phyloP scores from a whole-genome alignment of 768 basidiomycete genomes.

The Leccinum variicolor region DNA sequence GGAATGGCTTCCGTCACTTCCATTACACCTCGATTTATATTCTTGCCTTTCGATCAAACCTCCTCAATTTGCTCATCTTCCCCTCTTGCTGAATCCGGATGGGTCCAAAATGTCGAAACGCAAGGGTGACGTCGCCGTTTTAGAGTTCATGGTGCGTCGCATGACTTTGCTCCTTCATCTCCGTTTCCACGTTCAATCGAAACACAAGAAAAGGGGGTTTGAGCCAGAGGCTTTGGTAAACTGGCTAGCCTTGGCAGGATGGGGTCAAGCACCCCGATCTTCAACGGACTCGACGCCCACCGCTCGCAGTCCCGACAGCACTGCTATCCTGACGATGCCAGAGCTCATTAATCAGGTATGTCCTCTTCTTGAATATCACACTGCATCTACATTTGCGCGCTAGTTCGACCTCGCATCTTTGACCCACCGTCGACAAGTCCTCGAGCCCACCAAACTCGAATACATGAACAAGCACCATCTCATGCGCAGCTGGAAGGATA shows the following conservation, averaged over 20 bases:
- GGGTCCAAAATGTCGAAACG: conserved; percentile 95
- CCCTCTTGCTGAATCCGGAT: conserved; percentile 84
- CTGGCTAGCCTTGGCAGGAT: conserved; percentile 93
- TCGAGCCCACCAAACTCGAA: conserved; percentile 77
- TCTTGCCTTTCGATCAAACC: conserved; percentile 64
- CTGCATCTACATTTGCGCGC: neutral
- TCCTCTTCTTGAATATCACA: conserved; percentile 1
- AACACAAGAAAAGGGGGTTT: conserved; percentile 72
- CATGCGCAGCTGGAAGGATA: conserved; percentile 47
- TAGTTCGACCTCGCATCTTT: conserved; percentile 76
- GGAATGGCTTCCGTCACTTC: conserved; percentile 96
- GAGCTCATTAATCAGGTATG: conserved; percentile 65
- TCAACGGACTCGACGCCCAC: conserved; percentile 19
- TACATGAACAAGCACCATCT: conserved; percentile 90
- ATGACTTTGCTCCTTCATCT: neutral
- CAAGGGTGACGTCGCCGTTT: conserved; percentile 82
- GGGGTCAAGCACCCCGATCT: conserved; percentile 59
- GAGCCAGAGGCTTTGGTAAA: conserved; percentile 88
- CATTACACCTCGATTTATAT: conserved; percentile 89
- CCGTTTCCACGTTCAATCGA: neutral
- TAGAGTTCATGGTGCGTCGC: conserved; percentile 74
- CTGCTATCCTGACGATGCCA: conserved; percentile 54
- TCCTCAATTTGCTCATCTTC: conserved; percentile 89
- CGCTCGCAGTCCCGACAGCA: conserved; percentile 59
- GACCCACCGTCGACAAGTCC: conserved; percentile 79